Percentiles rank a stretch among this genome's conserved stretches.
These are phyloP conservation scores for Suhomyces xylopsoci DNA, from an alignment of 805 yeast genomes.

Conservation along the genomic window DNA sequence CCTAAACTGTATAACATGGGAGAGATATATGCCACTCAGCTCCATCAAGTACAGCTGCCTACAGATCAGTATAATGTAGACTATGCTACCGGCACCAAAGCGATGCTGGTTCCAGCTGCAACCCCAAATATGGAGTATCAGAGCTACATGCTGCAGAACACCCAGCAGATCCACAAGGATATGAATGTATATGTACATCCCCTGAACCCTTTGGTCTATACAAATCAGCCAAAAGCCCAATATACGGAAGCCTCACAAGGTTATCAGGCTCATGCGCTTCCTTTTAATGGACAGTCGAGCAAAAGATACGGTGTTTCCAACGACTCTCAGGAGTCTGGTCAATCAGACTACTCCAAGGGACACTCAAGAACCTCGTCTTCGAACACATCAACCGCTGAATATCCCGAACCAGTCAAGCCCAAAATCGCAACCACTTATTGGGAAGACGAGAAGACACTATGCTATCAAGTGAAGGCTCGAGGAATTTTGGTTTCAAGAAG, in stretches of 20 bases:
- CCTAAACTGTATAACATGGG: not conserved
- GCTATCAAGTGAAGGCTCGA: constrained; percentile 36
- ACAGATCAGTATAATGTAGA: not conserved
- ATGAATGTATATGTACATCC: not conserved
- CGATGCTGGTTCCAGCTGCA: not conserved
- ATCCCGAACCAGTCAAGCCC: constrained; percentile 25
- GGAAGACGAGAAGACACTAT: constrained; percentile 36
- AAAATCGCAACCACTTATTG: constrained; percentile 34
- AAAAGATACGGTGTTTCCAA: not conserved
- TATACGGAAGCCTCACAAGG: not conserved
- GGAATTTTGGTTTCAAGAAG: constrained; percentile 35
- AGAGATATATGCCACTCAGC: not conserved
- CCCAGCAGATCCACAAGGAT: not conserved
- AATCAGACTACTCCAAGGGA: not conserved
- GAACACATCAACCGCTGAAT: constrained; percentile 9
- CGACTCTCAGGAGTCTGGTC: not conserved
- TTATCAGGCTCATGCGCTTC: not conserved
- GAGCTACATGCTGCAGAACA: not conserved
- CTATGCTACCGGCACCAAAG: not conserved
- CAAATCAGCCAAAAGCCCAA: not conserved
- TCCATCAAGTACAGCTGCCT: not conserved
- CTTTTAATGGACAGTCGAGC: not conserved
- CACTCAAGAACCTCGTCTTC: constrained; percentile 17
- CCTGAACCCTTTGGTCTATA: not conserved
- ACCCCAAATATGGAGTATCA: not conserved